Percentiles rank a stretch among this genome's conserved stretches.
Conservation (phyloP, 176 grass and related monocot species). For the Aegilops longissima region DNA sequence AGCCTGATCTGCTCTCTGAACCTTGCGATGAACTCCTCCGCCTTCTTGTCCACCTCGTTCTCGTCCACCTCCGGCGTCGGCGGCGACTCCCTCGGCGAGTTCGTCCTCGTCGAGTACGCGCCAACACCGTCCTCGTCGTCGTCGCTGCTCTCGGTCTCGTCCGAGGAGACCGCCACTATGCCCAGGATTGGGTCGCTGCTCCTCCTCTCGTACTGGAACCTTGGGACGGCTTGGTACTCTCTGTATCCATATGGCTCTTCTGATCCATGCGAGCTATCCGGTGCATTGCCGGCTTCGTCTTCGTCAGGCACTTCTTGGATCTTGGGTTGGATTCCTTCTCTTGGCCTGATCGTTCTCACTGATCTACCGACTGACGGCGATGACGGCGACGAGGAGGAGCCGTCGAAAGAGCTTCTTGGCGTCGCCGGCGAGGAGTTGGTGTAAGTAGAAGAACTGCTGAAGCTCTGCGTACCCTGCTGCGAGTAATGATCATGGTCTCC, state of each 20-base stretch:
- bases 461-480: neutral
- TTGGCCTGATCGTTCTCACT: constrained; percentile 55
- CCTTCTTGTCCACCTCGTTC: constrained; percentile 98
- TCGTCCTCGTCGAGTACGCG: constrained; percentile 43
- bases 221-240: constrained; percentile 43
- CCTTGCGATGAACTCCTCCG: constrained; percentile 81
- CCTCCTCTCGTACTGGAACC: constrained; percentile 46
- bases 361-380: constrained; percentile 38
- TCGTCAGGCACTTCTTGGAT: constrained; percentile 24
- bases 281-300: constrained; percentile 14
- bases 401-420: constrained; percentile 46
- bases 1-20: constrained; percentile 94
- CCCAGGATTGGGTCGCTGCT: constrained; percentile 43
- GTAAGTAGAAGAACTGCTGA: constrained; percentile 23
- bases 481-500: constrained; percentile 1
- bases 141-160: constrained; percentile 63
- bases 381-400: constrained; percentile 17
- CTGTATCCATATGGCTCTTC: constrained; percentile 50
- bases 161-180: constrained; percentile 29
- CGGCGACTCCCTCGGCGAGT: constrained; percentile 37
- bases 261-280: constrained; percentile 3
- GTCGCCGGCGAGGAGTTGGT: constrained; percentile 40
- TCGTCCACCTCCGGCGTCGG: constrained; percentile 46
- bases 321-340: constrained; percentile 32
- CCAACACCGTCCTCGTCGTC: constrained; percentile 36